These are phyloP conservation scores for Globisporangium perplexum DNA, from an alignment of 352 stramenopile genomes.

Conservation along the genomic window DNA sequence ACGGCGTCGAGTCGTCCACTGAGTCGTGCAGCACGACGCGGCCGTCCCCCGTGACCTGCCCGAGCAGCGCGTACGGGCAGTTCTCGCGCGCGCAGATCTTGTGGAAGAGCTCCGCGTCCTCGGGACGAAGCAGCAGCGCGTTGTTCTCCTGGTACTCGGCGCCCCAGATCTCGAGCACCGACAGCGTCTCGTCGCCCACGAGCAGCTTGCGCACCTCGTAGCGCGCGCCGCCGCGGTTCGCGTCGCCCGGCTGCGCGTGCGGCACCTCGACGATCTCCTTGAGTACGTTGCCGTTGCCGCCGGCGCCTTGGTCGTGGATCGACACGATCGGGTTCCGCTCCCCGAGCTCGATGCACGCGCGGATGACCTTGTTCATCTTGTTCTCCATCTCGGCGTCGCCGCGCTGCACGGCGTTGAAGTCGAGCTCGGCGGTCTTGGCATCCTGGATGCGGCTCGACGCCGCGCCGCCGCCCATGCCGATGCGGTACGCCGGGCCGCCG, in stretches of 20 bases:
- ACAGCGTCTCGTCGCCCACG: conserved; percentile 97
- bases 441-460: conserved; percentile 95
- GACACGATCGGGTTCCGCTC: conserved; percentile 98
- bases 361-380: conserved; percentile 99
- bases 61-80: conserved; percentile 94
- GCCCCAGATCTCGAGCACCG: conserved; percentile 98
- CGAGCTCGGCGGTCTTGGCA: conserved; percentile 90
- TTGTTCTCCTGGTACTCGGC: conserved; percentile 99
- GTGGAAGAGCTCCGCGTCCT: conserved; percentile 90
- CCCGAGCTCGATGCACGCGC: conserved; percentile 96
- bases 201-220: conserved; percentile 97
- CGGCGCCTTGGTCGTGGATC: conserved; percentile 99
- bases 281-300: conserved; percentile 99
- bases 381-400: conserved; percentile 99
- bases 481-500: conserved; percentile 97
- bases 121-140: conserved; percentile 91
- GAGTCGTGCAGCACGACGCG: conserved; percentile 96
- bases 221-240: conserved; percentile 69
- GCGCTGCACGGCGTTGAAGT: conserved; percentile 99
- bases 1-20: conserved; percentile 90
- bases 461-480: conserved; percentile 97
- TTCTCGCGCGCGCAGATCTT: conserved; percentile 96
- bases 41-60: conserved; percentile 93
- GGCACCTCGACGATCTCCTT: conserved; percentile 98
- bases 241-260: conserved; percentile 81